These are phyloP conservation scores for Erythrophleum fordii DNA, from an alignment of 306 rosid species.

Conservation along the genomic window DNA sequence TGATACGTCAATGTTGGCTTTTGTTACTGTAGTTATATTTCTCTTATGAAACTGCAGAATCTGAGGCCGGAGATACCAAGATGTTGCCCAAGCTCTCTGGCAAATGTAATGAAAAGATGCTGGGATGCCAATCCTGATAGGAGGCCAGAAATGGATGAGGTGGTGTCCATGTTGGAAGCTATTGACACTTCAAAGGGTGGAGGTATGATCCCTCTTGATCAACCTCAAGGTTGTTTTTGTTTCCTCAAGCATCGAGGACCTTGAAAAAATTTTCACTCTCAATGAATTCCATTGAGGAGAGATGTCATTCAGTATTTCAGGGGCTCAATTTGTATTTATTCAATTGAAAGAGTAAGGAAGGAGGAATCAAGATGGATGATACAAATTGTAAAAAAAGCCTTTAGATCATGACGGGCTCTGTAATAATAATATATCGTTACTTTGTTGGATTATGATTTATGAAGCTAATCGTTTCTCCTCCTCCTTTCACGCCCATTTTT, in stretches of 20 bases:
- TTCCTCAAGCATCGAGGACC: slow-evolving; percentile 89
- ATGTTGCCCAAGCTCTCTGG: slow-evolving; percentile 93
- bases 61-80: slow-evolving; percentile 97
- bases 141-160: slow-evolving; percentile 98
- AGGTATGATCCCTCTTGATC: slow-evolving; percentile 95
- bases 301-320: slow-evolving; percentile 36
- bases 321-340: slow-evolving; percentile 55
- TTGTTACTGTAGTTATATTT: not conserved
- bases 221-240: slow-evolving; percentile 86
- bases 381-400: slow-evolving; percentile 49
- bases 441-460: slow-evolving; percentile 62
- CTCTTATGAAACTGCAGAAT: slow-evolving; percentile 63
- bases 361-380: slow-evolving; percentile 51
- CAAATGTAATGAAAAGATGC: slow-evolving; percentile 99
- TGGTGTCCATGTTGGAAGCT: slow-evolving; percentile 87
- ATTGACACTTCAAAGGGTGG: slow-evolving; percentile 96
- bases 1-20: not conserved
- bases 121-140: slow-evolving; percentile 97
- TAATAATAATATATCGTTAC: slow-evolving; percentile 40
- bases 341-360: slow-evolving; percentile 43
- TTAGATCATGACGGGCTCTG: slow-evolving; percentile 54
- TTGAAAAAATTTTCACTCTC: slow-evolving; percentile 50
- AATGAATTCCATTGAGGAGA: slow-evolving; percentile 31
- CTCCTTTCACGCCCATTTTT: slow-evolving; percentile 37
- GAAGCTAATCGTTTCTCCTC: slow-evolving; percentile 54